Conservation (phyloP, 1,284 basidiomycete species). For the Cryptococcus sp. region DNA sequence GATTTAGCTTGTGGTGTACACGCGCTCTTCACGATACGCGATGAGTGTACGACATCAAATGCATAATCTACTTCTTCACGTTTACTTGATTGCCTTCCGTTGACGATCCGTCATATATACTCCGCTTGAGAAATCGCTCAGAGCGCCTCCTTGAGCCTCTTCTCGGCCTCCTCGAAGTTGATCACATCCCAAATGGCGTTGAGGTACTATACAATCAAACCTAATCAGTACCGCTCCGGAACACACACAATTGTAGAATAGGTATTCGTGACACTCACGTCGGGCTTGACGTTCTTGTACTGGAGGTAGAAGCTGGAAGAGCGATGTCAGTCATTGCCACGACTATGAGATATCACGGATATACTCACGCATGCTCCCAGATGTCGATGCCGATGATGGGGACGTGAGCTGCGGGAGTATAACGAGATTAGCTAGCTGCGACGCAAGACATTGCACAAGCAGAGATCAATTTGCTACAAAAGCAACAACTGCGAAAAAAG, state of each 20-base stretch:
- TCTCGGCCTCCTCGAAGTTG: slow-evolving; percentile 87
- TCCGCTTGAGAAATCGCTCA: slow-evolving; percentile 7
- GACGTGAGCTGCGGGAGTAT: slow-evolving; percentile 62
- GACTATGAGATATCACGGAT: background rate
- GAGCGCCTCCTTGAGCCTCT: slow-evolving; percentile 64
- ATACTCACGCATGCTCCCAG: slow-evolving; percentile 62
- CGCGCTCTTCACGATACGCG: too few relatives aligned
- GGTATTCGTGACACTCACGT: slow-evolving; percentile 61
- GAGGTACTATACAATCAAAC: slow-evolving; percentile 64
- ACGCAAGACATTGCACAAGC: background rate
- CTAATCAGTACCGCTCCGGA: background rate
- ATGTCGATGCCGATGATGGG: slow-evolving; percentile 96
- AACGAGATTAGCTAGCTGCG: background rate
- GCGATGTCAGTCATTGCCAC: slow-evolving; percentile 14
- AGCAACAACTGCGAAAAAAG: too few relatives aligned
- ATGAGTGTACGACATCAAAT: too few relatives aligned
- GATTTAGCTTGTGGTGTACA: too few relatives aligned
- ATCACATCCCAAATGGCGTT: slow-evolving; percentile 89
- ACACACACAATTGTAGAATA: background rate
- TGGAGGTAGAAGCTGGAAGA: slow-evolving; percentile 68
- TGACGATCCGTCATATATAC: background rate
- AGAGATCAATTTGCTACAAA: background rate
- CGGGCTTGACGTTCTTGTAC: slow-evolving; percentile 86
- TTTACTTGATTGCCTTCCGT: background rate
- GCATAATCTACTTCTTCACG: background rate